Conservation (phyloP, 192 early-diverging fungal genomes). For the Entomortierella parvispora region DNA sequence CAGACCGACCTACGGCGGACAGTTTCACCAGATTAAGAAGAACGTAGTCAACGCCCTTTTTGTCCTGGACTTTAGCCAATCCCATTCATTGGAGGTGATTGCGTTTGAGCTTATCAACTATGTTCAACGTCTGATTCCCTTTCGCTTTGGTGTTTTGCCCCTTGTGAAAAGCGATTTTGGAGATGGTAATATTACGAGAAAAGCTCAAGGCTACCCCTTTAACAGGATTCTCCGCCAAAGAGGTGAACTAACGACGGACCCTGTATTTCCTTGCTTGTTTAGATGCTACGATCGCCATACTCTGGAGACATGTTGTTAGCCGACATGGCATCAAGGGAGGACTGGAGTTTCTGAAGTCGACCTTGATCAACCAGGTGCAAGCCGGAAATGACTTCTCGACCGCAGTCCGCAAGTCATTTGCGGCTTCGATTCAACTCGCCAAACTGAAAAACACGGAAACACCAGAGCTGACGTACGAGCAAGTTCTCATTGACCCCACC, state of each 20-base stretch:
- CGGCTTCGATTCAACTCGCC: neutral
- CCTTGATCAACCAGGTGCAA: conserved; percentile 21
- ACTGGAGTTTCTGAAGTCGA: conserved; percentile 35
- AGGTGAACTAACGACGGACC: conserved; percentile 50
- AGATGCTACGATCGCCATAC: conserved; percentile 37
- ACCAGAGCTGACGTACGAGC: conserved; percentile 35
- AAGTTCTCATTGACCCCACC: conserved; percentile 27
- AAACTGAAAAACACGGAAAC: conserved; percentile 27
- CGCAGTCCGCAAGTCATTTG: conserved; percentile 22
- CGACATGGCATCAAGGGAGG: conserved; percentile 44
- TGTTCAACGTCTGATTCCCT: conserved; percentile 75
- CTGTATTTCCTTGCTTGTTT: neutral
- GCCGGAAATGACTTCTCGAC: conserved; percentile 15
- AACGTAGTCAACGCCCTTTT: conserved; percentile 85
- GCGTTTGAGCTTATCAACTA: conserved; percentile 71
- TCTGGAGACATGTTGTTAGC: conserved; percentile 33
- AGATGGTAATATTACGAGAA: conserved; percentile 39
- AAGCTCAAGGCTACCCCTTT: too few relatives aligned
- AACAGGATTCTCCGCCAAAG: conserved; percentile 14
- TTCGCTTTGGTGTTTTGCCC: conserved; percentile 90
- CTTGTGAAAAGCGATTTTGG: conserved; percentile 58
- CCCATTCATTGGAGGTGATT: conserved; percentile 62
- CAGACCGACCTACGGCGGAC: conserved; percentile 71
- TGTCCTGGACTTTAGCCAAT: conserved; percentile 74
- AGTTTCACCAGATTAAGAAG: conserved; percentile 77